Percentiles rank a stretch among this genome's conserved stretches.
phyloP scores from a whole-genome alignment of 2,329 filamentous ascomycete genomes.

The Curvularia sp. region DNA sequence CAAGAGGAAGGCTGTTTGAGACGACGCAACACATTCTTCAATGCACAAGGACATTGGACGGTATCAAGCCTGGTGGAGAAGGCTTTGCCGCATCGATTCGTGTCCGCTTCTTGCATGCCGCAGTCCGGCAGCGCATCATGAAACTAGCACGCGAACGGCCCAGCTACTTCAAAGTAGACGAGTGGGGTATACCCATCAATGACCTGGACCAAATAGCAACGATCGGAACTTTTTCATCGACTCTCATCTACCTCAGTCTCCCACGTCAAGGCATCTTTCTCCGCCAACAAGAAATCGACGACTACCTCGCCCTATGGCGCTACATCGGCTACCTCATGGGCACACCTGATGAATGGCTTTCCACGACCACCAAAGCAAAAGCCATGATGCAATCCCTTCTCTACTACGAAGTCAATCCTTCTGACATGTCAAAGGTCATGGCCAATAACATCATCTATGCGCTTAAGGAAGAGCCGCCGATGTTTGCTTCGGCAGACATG shows the following conservation, averaged over 20 bases:
- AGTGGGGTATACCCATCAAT: constrained; percentile 73
- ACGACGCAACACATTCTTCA: constrained; percentile 79
- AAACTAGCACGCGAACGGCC: constrained; percentile 63
- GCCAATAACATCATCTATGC: constrained; percentile 78
- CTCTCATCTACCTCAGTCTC: constrained; percentile 71
- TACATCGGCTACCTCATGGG: constrained; percentile 77
- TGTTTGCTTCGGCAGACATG: constrained; percentile 70
- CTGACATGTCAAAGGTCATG: constrained; percentile 67
- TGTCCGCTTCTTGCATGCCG: constrained; percentile 73
- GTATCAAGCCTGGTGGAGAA: constrained; percentile 71
- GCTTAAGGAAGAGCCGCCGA: constrained; percentile 70
- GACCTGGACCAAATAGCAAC: constrained; percentile 78
- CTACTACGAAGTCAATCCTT: constrained; percentile 71
- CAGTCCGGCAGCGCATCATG: constrained; percentile 70
- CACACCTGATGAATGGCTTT: constrained; percentile 68
- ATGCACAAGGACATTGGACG: constrained; percentile 69
- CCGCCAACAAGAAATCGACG: constrained; percentile 66
- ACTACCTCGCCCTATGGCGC: constrained; percentile 79
- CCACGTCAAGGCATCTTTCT: constrained; percentile 76
- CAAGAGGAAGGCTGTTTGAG: constrained; percentile 71
- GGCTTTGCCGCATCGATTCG: constrained; percentile 71
- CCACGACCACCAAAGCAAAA: constrained; percentile 63
- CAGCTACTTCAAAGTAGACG: constrained; percentile 67
- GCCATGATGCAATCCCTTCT: constrained; percentile 73
- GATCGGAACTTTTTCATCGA: constrained; percentile 72